phyloP scores from a whole-genome alignment of 768 basidiomycete genomes.

The Pleurotus djamor region DNA sequence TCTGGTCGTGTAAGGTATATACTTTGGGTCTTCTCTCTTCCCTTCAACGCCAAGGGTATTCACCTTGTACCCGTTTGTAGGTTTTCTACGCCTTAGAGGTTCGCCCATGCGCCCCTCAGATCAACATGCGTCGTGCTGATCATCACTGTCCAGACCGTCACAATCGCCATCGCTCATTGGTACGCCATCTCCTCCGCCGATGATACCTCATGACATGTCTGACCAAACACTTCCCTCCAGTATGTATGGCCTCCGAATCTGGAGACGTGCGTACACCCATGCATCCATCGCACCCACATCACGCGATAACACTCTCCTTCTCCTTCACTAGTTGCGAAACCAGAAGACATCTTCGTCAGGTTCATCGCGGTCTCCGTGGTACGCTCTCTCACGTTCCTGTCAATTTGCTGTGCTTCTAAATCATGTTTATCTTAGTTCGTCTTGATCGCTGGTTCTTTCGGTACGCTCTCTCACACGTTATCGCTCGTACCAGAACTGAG shows the following conservation, averaged over 20 bases:
- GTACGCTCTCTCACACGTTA: not conserved
- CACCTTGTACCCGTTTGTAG: not conserved
- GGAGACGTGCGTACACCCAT: not conserved
- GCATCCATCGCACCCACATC: too few species aligned
- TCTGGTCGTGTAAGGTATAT: constrained; percentile 3
- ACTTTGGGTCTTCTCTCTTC: not conserved
- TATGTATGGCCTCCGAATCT: not conserved
- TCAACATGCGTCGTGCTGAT: not conserved
- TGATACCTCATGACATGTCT: not conserved
- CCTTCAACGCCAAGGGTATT: too few species aligned
- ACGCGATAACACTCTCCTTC: not conserved
- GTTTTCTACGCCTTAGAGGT: not conserved
- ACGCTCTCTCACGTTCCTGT: too few species aligned
- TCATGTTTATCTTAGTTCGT: not conserved
- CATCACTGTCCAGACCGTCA: not conserved
- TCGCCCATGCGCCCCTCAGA: not conserved
- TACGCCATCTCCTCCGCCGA: not conserved
- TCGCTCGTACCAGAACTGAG: too few species aligned
- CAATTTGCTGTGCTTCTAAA: not conserved
- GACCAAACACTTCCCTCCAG: not conserved
- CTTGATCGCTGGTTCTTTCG: not conserved
- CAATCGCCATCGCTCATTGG: not conserved
- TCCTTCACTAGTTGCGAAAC: not conserved
- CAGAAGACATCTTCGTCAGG: not conserved
- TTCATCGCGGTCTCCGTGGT: not conserved